A percentile compares a stretch with the other conserved stretches of the same genome.
These are phyloP conservation scores for Alternaria gansuensis DNA, from an alignment of 2,329 filamentous ascomycete genomes.

Conservation along the genomic window DNA sequence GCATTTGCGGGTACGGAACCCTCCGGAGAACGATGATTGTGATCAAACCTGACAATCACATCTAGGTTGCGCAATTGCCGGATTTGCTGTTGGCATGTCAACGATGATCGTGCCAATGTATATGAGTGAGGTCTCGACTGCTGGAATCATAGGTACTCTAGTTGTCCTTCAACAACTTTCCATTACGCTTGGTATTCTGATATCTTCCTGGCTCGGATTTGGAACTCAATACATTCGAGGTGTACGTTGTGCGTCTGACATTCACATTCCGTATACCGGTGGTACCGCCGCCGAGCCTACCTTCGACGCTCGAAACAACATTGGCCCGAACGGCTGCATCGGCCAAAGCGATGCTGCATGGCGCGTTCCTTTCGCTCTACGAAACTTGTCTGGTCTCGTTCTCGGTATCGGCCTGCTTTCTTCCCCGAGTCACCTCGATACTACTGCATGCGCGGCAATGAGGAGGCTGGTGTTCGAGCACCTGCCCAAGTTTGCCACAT, in stretches of 20 bases:
- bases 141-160: slow-evolving; percentile 32
- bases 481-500: slow-evolving; percentile 58
- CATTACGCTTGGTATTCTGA: slow-evolving; percentile 33
- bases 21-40: fast-evolving
- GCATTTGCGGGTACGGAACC: slow-evolving; percentile 26
- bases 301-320: slow-evolving; percentile 49
- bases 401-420: slow-evolving; percentile 68
- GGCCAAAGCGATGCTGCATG: slow-evolving; percentile 50
- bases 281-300: slow-evolving; percentile 50
- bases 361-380: slow-evolving; percentile 79
- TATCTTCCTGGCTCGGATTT: slow-evolving; percentile 35
- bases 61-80: slow-evolving; percentile 31
- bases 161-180: slow-evolving; percentile 34
- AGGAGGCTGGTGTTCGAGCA: slow-evolving; percentile 58
- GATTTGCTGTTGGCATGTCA: slow-evolving; percentile 34
- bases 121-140: slow-evolving; percentile 35
- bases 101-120: slow-evolving; percentile 39
- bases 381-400: slow-evolving; percentile 81
- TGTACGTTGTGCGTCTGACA: slow-evolving; percentile 58
- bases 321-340: slow-evolving; percentile 34
- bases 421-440: slow-evolving; percentile 40
- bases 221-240: slow-evolving; percentile 36
- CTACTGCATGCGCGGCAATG: slow-evolving; percentile 45
- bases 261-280: slow-evolving; percentile 59
- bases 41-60: neutral